These are phyloP conservation scores for Pseudocercospora fijiensis DNA, from an alignment of 2,329 filamentous ascomycete species.

Conservation along the genomic window DNA sequence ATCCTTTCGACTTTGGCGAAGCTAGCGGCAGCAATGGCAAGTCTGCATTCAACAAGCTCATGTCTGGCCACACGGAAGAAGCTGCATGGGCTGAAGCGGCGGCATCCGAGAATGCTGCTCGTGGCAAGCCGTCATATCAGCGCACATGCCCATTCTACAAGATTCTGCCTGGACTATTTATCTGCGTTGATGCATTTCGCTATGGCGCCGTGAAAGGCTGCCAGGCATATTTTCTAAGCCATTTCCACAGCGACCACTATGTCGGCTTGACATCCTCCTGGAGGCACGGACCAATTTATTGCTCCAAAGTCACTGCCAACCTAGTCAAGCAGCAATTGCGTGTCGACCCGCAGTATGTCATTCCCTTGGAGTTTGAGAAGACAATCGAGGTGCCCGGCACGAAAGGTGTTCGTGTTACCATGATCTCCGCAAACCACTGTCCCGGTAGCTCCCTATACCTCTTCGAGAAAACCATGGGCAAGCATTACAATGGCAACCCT, in stretches of 20 bases:
- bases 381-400: conserved; percentile 77
- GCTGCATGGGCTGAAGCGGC: conserved; percentile 86
- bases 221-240: conserved; percentile 92
- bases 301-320: conserved; percentile 87
- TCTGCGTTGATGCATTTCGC: conserved; percentile 93
- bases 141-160: conserved; percentile 98
- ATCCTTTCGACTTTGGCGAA: conserved; percentile 65
- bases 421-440: conserved; percentile 96
- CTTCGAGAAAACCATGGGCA: conserved; percentile 74
- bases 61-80: conserved; percentile 89
- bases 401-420: conserved; percentile 79
- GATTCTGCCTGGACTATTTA: conserved; percentile 87
- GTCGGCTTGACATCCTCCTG: conserved; percentile 84
- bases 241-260: conserved; percentile 98
- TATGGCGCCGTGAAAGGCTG: conserved; percentile 92
- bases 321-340: conserved; percentile 81
- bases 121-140: conserved; percentile 82
- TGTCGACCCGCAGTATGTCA: conserved; percentile 81
- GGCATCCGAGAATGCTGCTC: conserved; percentile 70
- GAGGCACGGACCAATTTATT: conserved; percentile 94
- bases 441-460: conserved; percentile 91
- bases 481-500: conserved; percentile 53
- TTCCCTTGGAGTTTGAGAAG: conserved; percentile 81
- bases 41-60: conserved; percentile 88
- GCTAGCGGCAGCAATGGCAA: conserved; percentile 39